Conservation (phyloP, 2,329 filamentous ascomycete genomes). For the Orbilia blumenaviensis region DNA sequence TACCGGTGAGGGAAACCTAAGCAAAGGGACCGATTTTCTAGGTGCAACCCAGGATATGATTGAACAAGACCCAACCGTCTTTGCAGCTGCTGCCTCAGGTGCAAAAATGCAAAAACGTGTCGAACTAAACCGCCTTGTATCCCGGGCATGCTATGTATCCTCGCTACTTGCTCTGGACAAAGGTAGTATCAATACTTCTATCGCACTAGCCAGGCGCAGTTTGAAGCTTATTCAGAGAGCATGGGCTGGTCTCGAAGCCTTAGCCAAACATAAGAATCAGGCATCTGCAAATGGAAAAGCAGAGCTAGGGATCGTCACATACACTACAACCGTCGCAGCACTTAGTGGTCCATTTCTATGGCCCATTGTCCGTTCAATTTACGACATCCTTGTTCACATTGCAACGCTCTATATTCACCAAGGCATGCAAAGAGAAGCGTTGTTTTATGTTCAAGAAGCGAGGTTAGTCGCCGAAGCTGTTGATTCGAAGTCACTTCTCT, state of each 20-base stretch:
- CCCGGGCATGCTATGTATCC: conserved; percentile 71
- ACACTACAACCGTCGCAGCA: conserved; percentile 63
- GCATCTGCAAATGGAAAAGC: conserved; percentile 59
- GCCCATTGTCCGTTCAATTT: conserved; percentile 77
- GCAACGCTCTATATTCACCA: conserved; percentile 82
- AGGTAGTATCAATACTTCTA: conserved; percentile 69
- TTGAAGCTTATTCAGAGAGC: conserved; percentile 64
- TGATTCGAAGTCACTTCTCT: conserved; percentile 68
- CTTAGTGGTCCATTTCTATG: conserved; percentile 76
- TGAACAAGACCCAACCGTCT: conserved; percentile 59
- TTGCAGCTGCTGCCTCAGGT: conserved; percentile 58
- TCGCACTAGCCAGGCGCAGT: conserved; percentile 68
- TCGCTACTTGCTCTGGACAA: conserved; percentile 72
- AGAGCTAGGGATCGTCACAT: conserved; percentile 57
- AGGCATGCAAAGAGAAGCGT: conserved; percentile 85
- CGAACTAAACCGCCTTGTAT: conserved; percentile 66
- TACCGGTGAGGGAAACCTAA: conserved; percentile 68
- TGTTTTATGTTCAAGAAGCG: conserved; percentile 87
- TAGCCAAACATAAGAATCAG: conserved; percentile 59
- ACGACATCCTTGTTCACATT: conserved; percentile 76
- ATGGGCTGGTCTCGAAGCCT: conserved; percentile 61
- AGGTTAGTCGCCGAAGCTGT: conserved; percentile 77
- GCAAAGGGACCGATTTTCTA: conserved; percentile 66
- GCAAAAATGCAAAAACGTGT: conserved; percentile 62
- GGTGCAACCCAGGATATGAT: conserved; percentile 56